A percentile compares a stretch with the other conserved stretches of the same genome.
Conservation (phyloP, 257 asterid species). For the Salvia miltiorrhiza region DNA sequence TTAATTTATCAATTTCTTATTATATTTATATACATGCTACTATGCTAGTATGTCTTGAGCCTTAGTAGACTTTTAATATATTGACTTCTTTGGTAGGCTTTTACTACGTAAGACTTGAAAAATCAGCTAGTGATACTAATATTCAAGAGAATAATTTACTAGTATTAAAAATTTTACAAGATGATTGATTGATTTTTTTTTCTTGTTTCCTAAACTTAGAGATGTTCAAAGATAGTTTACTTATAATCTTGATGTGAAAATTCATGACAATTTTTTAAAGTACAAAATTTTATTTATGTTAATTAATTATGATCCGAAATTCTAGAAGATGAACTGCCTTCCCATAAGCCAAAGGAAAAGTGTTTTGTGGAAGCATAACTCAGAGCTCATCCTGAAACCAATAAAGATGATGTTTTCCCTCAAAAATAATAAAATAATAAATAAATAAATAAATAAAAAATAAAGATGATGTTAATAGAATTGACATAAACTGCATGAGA, state of each 20-base stretch:
- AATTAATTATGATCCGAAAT: background rate
- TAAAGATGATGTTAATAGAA: slow-evolving; percentile 3
- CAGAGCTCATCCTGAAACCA: slow-evolving; percentile 22
- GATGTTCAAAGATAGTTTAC: too few species aligned
- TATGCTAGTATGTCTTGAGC: background rate
- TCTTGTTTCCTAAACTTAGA: background rate
- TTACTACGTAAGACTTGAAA: background rate
- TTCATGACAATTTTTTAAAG: too few species aligned
- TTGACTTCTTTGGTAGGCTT: too few species aligned
- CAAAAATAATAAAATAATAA: too few species aligned
- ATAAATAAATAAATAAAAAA: too few species aligned
- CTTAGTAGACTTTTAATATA: background rate
- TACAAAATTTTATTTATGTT: too few species aligned
- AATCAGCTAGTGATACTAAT: background rate
- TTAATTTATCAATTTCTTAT: too few species aligned
- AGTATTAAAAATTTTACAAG: background rate
- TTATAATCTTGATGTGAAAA: too few species aligned
- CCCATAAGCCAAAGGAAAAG: background rate
- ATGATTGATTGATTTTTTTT: background rate
- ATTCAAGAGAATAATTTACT: background rate
- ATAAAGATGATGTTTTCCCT: background rate
- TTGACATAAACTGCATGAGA: too few species aligned
- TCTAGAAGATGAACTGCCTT: background rate
- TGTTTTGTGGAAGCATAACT: background rate
- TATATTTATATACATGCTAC: too few species aligned